Percentiles rank a stretch among this genome's conserved stretches.
These are phyloP conservation scores for Monilinia fructigena DNA, from an alignment of 2,329 filamentous ascomycete species.

Conservation along the genomic window DNA sequence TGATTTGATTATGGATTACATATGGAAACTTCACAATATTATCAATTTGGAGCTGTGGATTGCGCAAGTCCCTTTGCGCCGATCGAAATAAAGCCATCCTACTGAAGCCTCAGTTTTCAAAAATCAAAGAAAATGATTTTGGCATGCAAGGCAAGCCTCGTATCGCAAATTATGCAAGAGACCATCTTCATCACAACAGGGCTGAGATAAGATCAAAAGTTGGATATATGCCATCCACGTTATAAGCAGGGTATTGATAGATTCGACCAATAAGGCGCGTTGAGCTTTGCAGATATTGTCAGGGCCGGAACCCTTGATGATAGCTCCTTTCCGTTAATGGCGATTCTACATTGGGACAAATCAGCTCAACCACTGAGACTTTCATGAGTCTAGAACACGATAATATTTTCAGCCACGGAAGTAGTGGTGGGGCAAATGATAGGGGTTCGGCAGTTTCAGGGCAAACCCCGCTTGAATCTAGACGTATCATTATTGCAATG, in stretches of 20 bases:
- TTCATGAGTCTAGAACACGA: not conserved
- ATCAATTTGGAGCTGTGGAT: slow-evolving; percentile 1
- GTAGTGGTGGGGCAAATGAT: not conserved
- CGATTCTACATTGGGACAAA: not conserved
- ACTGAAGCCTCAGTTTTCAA: not conserved
- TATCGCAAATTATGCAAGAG: slow-evolving; percentile 12
- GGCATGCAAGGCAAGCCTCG: not conserved
- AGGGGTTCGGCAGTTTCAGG: not conserved
- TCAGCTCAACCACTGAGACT: not conserved
- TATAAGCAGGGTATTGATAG: not conserved
- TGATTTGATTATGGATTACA: slow-evolving; percentile 1
- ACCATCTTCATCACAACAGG: slow-evolving; percentile 12
- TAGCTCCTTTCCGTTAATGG: not conserved
- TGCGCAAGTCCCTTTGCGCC: not conserved
- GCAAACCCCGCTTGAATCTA: not conserved
- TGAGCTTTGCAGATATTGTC: not conserved
- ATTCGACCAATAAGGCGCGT: not conserved
- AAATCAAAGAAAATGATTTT: not conserved
- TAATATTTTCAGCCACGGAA: not conserved
- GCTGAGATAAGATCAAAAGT: slow-evolving; percentile 11
- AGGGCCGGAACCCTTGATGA: not conserved
- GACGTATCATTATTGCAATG: slow-evolving; percentile 1
- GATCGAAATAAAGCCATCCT: not conserved
- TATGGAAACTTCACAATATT: not conserved
- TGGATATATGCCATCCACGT: not conserved